These are phyloP conservation scores for Zoysia pacifica DNA, from an alignment of 176 grass and related monocot genomes.

Conservation along the genomic window DNA sequence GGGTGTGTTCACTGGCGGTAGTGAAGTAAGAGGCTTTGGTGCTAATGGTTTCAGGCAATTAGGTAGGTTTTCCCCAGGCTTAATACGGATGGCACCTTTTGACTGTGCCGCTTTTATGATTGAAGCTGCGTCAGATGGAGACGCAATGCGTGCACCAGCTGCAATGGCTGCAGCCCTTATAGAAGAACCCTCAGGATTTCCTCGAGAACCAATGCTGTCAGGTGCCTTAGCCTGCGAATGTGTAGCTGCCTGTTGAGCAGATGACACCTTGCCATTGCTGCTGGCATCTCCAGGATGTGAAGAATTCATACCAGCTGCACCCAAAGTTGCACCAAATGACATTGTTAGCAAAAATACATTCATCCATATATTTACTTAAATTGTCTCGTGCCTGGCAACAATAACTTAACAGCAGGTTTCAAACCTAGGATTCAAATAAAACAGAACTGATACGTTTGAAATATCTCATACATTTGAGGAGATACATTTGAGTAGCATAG, in stretches of 20 bases:
- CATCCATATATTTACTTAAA: conserved; percentile 11
- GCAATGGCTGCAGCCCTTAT: conserved; percentile 66
- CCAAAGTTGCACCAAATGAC: conserved; percentile 23
- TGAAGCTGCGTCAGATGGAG: conserved; percentile 59
- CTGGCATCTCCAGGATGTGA: conserved; percentile 6
- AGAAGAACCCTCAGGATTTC: conserved; percentile 36
- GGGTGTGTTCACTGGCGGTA: conserved; percentile 25
- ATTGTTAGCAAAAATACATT: not conserved
- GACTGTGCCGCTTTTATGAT: conserved; percentile 62
- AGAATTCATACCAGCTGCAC: conserved; percentile 47
- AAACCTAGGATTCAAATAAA: not conserved
- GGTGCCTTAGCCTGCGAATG: conserved; percentile 27
- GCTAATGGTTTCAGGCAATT: conserved; percentile 52
- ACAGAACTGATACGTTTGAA: conserved; percentile 9
- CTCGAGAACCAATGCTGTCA: conserved; percentile 21
- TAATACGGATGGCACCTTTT: conserved; percentile 53
- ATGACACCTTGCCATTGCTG: conserved; percentile 43
- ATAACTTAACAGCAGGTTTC: conserved; percentile 2
- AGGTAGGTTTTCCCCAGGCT: conserved; percentile 47
- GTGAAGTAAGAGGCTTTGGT: conserved; percentile 1
- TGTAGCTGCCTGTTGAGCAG: conserved; percentile 25
- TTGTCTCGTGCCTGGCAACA: not conserved
- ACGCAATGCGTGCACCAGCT: conserved; percentile 53
- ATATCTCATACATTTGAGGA: conserved; percentile 10
- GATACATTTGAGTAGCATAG: no score